Percentiles rank a stretch among this genome's conserved stretches.
These are phyloP conservation scores for Picochlorum costavermella DNA, from an alignment of 139 green algal genomes.

Conservation along the genomic window DNA sequence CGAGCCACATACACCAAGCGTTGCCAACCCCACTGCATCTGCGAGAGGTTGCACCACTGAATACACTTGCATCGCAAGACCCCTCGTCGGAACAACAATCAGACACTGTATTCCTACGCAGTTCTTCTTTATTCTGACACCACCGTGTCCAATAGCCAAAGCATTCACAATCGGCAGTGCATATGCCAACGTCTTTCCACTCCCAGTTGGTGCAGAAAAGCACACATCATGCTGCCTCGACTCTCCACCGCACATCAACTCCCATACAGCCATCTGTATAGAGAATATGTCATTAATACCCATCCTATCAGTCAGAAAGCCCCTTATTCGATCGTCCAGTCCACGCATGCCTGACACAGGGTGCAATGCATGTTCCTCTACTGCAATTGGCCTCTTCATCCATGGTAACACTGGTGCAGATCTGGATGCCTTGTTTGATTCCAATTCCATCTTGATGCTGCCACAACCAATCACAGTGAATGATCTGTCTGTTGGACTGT, in stretches of 20 bases:
- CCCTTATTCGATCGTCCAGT: constrained; percentile 34
- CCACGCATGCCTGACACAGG: constrained; percentile 42
- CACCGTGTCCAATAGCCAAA: constrained; percentile 18
- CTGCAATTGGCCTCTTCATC: constrained; percentile 71
- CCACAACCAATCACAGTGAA: too few species aligned
- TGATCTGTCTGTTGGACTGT: too few species aligned
- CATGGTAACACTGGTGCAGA: constrained; percentile 57
- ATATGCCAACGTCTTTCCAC: constrained; percentile 87
- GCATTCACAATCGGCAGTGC: constrained; percentile 63
- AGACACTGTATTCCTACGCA: constrained; percentile 42
- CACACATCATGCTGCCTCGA: constrained; percentile 72
- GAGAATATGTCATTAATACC: constrained; percentile 62
- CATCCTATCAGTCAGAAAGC: constrained; percentile 26
- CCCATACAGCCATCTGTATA: constrained; percentile 70
- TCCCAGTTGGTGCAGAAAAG: constrained; percentile 75
- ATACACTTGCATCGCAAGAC: constrained; percentile 72
- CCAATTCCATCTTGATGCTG: too few species aligned
- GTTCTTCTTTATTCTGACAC: constrained; percentile 13
- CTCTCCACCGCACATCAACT: constrained; percentile 48
- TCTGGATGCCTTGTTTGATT: neutral
- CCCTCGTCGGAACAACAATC: constrained; percentile 71
- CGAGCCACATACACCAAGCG: constrained; percentile 42
- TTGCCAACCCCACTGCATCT: constrained; percentile 40
- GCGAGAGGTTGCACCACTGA: constrained; percentile 46
- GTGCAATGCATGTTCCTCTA: constrained; percentile 34